These are phyloP conservation scores for Phytophthora niederhauseri DNA, from an alignment of 352 stramenopile species.

Conservation along the genomic window DNA sequence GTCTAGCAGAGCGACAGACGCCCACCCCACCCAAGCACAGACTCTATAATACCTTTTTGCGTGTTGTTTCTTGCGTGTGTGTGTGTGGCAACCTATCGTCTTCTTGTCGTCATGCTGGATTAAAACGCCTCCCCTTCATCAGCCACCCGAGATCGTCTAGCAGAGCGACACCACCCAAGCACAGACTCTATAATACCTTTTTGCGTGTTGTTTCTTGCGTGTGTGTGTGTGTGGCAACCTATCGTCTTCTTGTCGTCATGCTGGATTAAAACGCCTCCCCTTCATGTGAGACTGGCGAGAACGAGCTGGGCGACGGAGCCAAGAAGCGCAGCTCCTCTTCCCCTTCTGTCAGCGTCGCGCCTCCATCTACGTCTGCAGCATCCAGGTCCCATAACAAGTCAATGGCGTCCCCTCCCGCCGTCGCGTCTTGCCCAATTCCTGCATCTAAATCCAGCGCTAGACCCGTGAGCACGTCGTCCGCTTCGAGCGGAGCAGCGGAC, in stretches of 20 bases:
- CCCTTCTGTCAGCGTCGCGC: conserved; percentile 13
- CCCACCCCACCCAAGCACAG: too few relatives aligned
- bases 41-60: background rate
- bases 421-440: conserved; percentile 9
- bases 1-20: too few relatives aligned
- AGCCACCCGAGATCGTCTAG: conserved; percentile 20
- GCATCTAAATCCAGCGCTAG: conserved; percentile 26
- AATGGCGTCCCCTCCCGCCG: conserved; percentile 14
- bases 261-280: conserved; percentile 19
- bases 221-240: background rate
- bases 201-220: background rate
- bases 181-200: too few relatives aligned
- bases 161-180: too few relatives aligned
- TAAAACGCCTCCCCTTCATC: conserved; percentile 18
- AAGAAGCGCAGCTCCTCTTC: conserved; percentile 36
- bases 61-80: background rate
- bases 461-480: conserved; percentile 25
- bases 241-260: background rate
- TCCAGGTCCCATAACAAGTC: conserved; percentile 37
- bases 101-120: conserved; percentile 2
- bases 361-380: conserved; percentile 17
- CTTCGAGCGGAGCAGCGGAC: background rate
- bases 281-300: background rate
- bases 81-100: background rate
- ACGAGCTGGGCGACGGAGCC: conserved; percentile 6